Base-by-base conservation (phyloP, 2,329 filamentous ascomycete species). In the Kalmusia sp. region DNA sequence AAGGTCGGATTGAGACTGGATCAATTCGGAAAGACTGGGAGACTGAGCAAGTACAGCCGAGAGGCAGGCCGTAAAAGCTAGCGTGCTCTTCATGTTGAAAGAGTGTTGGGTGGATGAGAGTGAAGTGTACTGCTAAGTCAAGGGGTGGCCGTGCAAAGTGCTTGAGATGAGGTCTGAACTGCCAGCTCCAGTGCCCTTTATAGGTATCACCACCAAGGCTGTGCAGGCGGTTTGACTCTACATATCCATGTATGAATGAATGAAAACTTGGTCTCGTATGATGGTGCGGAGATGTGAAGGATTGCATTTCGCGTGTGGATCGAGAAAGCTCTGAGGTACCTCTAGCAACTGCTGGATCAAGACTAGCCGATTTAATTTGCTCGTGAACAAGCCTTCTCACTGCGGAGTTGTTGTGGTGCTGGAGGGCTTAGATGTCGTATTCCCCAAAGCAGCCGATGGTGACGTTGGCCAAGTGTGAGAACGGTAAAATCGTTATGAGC, bases 271-370 rank as follows among this genome's bases (percentile, higher is more conserved):
- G 12, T 34, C 14, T 15, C n/a, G n/a, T 31, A 17, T 31, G 12
- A 28, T 21, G 14, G 2, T 34, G 19, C 14, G 30, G 43, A 27
- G 25, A n/a, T 25, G 12, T 15, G 30, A 6, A 46, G 30, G 30
- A 46, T 46, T 46, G 30, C 43, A 46, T 46, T 46, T 31, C 19
- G 30, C 28, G 8, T 27, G 19, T 35, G 14, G 43, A 46, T 46
- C 43, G 43, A 6, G 30, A 15, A 46, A 35, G 21, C 43, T 21
- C 11, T 12, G 27, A 35, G 9, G 28, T 12, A 35, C 35, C 43
- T 35, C 19, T 35, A 28, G 25, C 43, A 30, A 46, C 35, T 21
- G 9, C 30, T 35, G 14, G 15, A 6, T 17, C 6, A 4, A 34
- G 22, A 12, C 11, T n/a, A 25, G 21, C 4, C n/a, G 12, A 12